Conservation (phyloP, 345 rosid species). For the Salix exigua region DNA sequence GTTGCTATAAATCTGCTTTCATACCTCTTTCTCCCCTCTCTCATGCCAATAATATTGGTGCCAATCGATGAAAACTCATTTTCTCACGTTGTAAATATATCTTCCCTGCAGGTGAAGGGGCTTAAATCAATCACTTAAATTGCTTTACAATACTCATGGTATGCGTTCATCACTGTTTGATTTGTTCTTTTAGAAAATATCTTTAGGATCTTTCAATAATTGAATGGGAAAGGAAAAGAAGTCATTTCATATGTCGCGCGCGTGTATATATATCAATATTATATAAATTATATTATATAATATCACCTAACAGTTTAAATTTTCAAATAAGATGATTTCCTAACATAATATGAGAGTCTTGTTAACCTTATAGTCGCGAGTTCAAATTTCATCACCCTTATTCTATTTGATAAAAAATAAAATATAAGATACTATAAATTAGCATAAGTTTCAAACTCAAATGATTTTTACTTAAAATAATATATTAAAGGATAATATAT, state of each 20-base stretch:
- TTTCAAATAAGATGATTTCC: too few species aligned
- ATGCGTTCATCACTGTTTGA: not conserved
- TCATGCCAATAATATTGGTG: not conserved
- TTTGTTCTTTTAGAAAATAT: not conserved
- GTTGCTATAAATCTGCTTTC: not conserved
- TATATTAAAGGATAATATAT: too few species aligned
- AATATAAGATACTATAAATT: rapidly evolving
- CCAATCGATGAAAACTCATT: not conserved
- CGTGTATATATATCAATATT: too few species aligned
- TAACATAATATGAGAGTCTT: too few species aligned
- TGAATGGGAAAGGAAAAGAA: not conserved
- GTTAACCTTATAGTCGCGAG: too few species aligned
- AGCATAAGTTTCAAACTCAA: too few species aligned
- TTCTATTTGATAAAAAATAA: too few species aligned
- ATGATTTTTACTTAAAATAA: too few species aligned
- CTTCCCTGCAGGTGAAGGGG: not conserved
- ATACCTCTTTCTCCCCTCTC: not conserved
- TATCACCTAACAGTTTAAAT: too few species aligned
- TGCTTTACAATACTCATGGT: not conserved
- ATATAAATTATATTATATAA: too few species aligned
- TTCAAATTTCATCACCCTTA: too few species aligned
- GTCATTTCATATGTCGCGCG: not conserved
- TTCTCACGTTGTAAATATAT: not conserved
- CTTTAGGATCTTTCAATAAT: not conserved
- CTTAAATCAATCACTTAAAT: not conserved